A percentile compares a stretch with the other conserved stretches of the same genome.
phyloP scores from a whole-genome alignment of 768 basidiomycete species.

The Auriscalpium microsporum region DNA sequence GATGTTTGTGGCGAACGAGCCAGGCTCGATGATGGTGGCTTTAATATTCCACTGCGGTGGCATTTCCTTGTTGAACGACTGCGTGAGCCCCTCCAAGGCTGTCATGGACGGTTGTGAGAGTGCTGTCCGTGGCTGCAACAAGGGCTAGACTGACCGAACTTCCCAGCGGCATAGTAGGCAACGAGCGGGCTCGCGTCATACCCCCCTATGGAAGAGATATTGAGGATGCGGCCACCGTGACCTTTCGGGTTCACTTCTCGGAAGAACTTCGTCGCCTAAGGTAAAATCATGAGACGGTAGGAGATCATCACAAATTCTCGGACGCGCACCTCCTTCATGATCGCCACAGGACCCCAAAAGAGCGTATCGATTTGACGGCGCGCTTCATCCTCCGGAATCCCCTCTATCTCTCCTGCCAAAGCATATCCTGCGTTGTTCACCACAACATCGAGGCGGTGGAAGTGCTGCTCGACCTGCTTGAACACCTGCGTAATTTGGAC shows the following conservation, averaged over 20 bases:
- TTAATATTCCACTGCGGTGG: constrained; percentile 3
- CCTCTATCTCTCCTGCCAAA: constrained; percentile 1
- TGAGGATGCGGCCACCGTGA: constrained; percentile 1
- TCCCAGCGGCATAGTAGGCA: constrained; percentile 26
- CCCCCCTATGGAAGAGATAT: constrained; percentile 17
- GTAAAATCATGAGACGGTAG: neutral
- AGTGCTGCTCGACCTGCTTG: neutral
- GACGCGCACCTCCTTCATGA: constrained; percentile 3
- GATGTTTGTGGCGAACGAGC: neutral
- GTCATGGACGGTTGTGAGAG: neutral
- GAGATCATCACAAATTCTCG: neutral
- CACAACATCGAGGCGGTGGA: constrained; percentile 2
- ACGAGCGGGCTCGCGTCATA: constrained; percentile 24
- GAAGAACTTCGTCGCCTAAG: neutral
- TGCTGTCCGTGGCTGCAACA: neutral
- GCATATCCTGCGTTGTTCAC: neutral
- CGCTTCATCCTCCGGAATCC: neutral
- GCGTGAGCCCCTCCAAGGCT: constrained; percentile 3
- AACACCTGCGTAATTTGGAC: neutral
- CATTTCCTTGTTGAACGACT: constrained; percentile 1
- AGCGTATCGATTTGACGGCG: neutral
- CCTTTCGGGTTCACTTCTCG: neutral
- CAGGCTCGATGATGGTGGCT: constrained; percentile 2
- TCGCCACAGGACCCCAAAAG: constrained; percentile 2
- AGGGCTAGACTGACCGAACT: constrained; percentile 26